These are phyloP conservation scores for Heracleum sosnowskyi DNA, from an alignment of 129 eudicot species.

Conservation along the genomic window DNA sequence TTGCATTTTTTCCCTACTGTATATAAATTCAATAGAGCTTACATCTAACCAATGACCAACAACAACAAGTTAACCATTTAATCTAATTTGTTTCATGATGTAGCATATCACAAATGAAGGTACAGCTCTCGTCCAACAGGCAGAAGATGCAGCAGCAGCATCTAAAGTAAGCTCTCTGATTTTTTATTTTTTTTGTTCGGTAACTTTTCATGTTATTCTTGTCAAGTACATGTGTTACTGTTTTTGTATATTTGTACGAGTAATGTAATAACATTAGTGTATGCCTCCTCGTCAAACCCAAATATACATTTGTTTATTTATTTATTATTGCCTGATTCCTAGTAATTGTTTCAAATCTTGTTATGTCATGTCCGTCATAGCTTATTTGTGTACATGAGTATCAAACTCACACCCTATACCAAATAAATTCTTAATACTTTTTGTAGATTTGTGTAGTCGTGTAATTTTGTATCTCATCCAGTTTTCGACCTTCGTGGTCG, in stretches of 20 bases:
- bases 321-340: too few species aligned
- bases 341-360: too few species aligned
- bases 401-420: too few species aligned
- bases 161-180: constrained; percentile 35
- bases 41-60: neutral
- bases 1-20: neutral
- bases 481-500: too few species aligned
- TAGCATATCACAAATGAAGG: constrained; percentile 85
- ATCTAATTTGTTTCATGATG: constrained; percentile 12
- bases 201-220: neutral
- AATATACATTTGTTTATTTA: too few species aligned
- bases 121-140: constrained; percentile 61
- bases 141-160: constrained; percentile 77
- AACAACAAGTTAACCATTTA: neutral
- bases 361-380: too few species aligned
- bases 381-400: too few species aligned
- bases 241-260: neutral
- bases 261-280: neutral
- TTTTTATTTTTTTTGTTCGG: neutral
- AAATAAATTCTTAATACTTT: too few species aligned
- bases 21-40: neutral
- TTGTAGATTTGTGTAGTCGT: too few species aligned
- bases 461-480: too few species aligned
- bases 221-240: neutral
- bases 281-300: neutral